Conservation (phyloP, 192 early-diverging fungal genomes). For the Coemansia sp. region DNA sequence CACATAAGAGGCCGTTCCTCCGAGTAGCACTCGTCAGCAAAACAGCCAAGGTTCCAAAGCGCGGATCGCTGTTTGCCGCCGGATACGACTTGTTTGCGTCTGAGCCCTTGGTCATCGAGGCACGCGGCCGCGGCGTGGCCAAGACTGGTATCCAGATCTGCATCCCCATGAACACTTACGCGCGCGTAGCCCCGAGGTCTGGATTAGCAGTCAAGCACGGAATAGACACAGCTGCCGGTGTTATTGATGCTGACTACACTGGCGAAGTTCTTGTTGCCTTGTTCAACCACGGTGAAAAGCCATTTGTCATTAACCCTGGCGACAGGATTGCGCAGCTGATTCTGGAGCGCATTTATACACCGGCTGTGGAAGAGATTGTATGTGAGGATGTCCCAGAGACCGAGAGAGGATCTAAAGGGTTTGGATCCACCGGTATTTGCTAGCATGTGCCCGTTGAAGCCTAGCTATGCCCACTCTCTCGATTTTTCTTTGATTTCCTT, state of each 20-base stretch:
- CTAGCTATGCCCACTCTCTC: neutral
- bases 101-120: constrained; percentile 62
- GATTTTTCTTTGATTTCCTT: neutral
- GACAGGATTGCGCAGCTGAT: constrained; percentile 97
- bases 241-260: constrained; percentile 90
- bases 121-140: constrained; percentile 75
- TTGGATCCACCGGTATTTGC: constrained; percentile 66
- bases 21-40: constrained; percentile 26
- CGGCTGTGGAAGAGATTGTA: constrained; percentile 72
- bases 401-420: constrained; percentile 64
- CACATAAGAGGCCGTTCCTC: constrained; percentile 21
- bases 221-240: constrained; percentile 87
- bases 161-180: constrained; percentile 87
- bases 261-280: constrained; percentile 82
- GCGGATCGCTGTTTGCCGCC: constrained; percentile 80
- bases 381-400: constrained; percentile 56
- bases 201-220: constrained; percentile 90
- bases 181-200: constrained; percentile 90
- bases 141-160: constrained; percentile 85
- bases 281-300: constrained; percentile 82
- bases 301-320: constrained; percentile 74
- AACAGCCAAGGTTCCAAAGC: constrained; percentile 73
- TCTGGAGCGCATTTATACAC: constrained; percentile 80
- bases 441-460: neutral
- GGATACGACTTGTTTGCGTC: constrained; percentile 94